Evolutionary conservation across 495 filamentous ascomycete species (phyloP).

Genomic region (Penicillium robsamsonii): DNA sequence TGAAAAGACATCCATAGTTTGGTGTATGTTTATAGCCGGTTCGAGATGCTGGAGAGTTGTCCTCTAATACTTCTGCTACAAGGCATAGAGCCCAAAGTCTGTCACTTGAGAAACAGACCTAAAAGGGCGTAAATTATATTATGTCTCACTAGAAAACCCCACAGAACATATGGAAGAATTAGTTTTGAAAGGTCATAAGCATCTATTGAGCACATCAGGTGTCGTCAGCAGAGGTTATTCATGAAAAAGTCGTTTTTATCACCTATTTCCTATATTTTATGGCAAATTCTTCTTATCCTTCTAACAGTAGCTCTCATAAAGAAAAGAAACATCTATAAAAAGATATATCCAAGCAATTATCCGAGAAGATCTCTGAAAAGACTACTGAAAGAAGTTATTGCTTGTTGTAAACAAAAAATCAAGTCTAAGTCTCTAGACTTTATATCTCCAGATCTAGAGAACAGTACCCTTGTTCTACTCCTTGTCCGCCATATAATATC

Average conservation of each 20-base stretch:
- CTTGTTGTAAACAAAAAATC: neutral
- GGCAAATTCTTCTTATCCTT: too few relatives aligned
- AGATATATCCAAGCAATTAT: too few relatives aligned
- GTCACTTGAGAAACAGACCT: neutral
- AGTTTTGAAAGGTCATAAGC: neutral
- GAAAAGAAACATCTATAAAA: too few relatives aligned
- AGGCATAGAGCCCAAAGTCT: neutral
- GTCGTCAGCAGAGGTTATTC: too few relatives aligned
- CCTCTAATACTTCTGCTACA: neutral
- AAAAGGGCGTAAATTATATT: neutral
- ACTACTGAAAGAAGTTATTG: too few relatives aligned
- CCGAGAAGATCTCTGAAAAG: too few relatives aligned
- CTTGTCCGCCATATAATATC: slow-evolving; percentile 39
- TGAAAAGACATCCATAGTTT: neutral
- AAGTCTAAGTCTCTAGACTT: neutral
- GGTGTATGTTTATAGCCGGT: neutral
- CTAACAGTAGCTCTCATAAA: too few relatives aligned
- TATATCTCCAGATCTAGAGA: slow-evolving; percentile 14
- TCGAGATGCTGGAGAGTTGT: neutral
- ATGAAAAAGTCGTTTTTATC: too few relatives aligned
- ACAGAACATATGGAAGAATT: neutral
- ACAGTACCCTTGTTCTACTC: slow-evolving; percentile 42
- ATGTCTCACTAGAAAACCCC: neutral
- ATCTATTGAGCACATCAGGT: neutral
- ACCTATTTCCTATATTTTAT: too few relatives aligned